Percentiles rank a stretch among this genome's conserved stretches.
phyloP scores from a whole-genome alignment of 495 filamentous ascomycete genomes.

The Penicillium psychrofluorescens region DNA sequence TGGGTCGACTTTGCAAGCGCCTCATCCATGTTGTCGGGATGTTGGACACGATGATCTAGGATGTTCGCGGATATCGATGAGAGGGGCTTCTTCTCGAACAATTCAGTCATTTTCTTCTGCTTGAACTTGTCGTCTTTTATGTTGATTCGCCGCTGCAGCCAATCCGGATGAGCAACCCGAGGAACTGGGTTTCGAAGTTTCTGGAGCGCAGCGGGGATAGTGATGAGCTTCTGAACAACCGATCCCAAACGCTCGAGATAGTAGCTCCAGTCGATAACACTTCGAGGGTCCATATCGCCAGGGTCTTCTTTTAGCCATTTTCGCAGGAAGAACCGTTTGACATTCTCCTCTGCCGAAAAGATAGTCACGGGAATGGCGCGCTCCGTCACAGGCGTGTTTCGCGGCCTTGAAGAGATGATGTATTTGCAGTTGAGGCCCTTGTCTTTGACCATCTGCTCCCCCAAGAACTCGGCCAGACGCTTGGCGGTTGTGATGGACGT shows the following conservation, averaged over 20 bases:
- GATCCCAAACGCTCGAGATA: constrained; percentile 92
- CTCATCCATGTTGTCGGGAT: constrained; percentile 73
- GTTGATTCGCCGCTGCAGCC: constrained; percentile 89
- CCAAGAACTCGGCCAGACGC: constrained; percentile 89
- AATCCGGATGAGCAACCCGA: constrained; percentile 88
- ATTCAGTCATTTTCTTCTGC: constrained; percentile 96
- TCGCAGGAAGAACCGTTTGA: constrained; percentile 82
- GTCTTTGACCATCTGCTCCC: constrained; percentile 98
- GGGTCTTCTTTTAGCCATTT: constrained; percentile 97
- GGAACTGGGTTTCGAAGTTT: constrained; percentile 93
- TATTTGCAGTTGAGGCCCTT: constrained; percentile 99
- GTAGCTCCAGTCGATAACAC: constrained; percentile 90
- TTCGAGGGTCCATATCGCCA: constrained; percentile 81
- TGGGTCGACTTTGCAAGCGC: constrained; percentile 60
- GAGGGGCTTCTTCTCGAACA: constrained; percentile 72
- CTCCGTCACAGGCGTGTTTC: constrained; percentile 87
- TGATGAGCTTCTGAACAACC: constrained; percentile 97
- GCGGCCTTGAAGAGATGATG: constrained; percentile 85
- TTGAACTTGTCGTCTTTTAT: constrained; percentile 95
- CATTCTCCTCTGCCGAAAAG: constrained; percentile 83
- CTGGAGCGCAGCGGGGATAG: constrained; percentile 92
- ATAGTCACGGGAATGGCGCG: constrained; percentile 92
- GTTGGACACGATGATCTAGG: constrained; percentile 48
- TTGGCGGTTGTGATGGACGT: constrained; percentile 98
- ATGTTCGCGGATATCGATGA: constrained; percentile 66